Evolutionary conservation across 2,329 filamentous ascomycete genomes (phyloP).

Genomic region (Periconia sp.): DNA sequence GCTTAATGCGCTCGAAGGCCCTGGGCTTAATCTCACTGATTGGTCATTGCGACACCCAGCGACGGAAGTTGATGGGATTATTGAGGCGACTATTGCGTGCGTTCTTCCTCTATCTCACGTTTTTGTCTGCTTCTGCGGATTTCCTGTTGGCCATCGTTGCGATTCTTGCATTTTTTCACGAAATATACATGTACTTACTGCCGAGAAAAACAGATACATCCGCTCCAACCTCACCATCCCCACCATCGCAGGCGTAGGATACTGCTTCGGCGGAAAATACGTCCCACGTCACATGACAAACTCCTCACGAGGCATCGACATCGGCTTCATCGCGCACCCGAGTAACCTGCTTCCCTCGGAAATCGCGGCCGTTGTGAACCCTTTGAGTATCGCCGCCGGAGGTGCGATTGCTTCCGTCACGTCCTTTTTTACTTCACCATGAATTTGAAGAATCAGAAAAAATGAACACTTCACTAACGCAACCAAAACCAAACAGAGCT

Average conservation of each 20-base stretch:
- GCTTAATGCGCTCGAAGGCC: constrained; percentile 27
- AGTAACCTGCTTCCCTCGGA: constrained; percentile 68
- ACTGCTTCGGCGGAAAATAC: constrained; percentile 78
- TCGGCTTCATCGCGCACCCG: constrained; percentile 72
- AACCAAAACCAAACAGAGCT: constrained; percentile 11
- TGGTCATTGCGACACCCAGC: constrained; percentile 51
- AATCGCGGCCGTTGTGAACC: constrained; percentile 65
- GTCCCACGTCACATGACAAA: constrained; percentile 62
- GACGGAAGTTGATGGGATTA: constrained; percentile 49
- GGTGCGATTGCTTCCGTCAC: constrained; percentile 33
- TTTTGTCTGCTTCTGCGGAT: no score
- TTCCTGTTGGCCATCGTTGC: no score
- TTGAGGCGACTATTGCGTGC: constrained; percentile 57
- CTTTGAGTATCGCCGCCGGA: constrained; percentile 66
- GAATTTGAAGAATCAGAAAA: background rate
- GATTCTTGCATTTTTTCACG: no score
- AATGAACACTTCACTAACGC: background rate
- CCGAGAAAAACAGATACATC: background rate
- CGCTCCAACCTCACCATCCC: background rate
- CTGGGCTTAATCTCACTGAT: constrained; percentile 34
- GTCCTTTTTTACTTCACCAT: no score
- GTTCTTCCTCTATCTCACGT: constrained; percentile 44
- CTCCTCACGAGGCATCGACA: constrained; percentile 54
- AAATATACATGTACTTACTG: no score
- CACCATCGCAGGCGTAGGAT: constrained; percentile 64